Conservation (phyloP, 495 filamentous ascomycete species). For the Lichenothelia convexa region DNA sequence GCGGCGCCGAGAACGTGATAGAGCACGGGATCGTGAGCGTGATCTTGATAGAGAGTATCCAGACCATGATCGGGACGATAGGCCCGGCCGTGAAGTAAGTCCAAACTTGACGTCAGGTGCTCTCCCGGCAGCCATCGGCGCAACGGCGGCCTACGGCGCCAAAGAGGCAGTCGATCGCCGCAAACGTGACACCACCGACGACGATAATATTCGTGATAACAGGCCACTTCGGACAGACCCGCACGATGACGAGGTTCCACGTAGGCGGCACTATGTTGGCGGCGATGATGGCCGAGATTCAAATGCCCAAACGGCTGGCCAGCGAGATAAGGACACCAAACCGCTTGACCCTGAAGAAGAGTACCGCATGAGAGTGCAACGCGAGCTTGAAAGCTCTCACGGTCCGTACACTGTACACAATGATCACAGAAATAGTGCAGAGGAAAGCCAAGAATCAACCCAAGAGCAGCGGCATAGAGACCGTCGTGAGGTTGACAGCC, state of each 20-base stretch:
- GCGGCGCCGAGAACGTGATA: slow-evolving; percentile 5
- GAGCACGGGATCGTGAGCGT: slow-evolving; percentile 4
- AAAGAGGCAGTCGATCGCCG: slow-evolving; percentile 3
- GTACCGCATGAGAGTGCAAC: slow-evolving; percentile 21
- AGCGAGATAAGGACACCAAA: too few species aligned
- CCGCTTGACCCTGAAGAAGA: slow-evolving; percentile 25
- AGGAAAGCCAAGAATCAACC: too few species aligned
- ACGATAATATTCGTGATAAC: too few species aligned
- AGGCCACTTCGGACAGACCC: too few species aligned
- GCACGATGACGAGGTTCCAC: too few species aligned
- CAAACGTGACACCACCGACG: slow-evolving; percentile 4
- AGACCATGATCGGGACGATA: slow-evolving; percentile 6
- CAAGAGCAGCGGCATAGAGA: too few species aligned
- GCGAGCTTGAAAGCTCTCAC: slow-evolving; percentile 4
- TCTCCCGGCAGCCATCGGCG: slow-evolving; percentile 6
- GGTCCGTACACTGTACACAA: too few species aligned
- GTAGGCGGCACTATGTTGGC: too few species aligned
- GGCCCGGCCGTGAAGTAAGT: not conserved
- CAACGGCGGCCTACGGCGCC: slow-evolving; percentile 7
- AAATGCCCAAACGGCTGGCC: too few species aligned
- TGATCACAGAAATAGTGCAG: too few species aligned
- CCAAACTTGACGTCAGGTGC: not conserved
- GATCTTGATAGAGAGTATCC: slow-evolving; percentile 9
- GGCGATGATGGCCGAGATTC: too few species aligned
- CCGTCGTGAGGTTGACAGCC: too few species aligned